phyloP scores from a whole-genome alignment of 768 basidiomycete genomes.

The Kwoniella mangroviensis region DNA sequence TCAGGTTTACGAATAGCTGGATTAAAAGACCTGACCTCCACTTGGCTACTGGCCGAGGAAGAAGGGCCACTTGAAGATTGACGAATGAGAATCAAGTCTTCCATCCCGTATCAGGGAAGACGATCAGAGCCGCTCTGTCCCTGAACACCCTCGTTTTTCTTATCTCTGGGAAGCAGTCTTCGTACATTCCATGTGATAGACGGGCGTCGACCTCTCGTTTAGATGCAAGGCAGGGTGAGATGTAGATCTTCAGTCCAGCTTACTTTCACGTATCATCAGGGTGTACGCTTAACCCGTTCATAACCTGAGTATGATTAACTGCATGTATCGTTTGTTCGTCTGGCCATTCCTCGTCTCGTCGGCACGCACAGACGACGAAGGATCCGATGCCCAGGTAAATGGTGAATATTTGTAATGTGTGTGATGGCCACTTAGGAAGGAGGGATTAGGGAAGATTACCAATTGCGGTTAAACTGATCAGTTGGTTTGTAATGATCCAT shows the following conservation, averaged over 20 bases:
- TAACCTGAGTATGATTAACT: too few species aligned
- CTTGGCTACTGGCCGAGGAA: neutral
- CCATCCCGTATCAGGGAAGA: neutral
- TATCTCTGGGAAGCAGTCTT: neutral
- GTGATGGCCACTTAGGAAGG: neutral
- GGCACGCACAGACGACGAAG: too few species aligned
- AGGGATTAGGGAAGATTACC: neutral
- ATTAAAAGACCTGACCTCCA: neutral
- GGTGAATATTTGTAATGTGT: too few species aligned
- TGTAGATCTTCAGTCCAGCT: too few species aligned
- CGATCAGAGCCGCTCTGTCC: neutral
- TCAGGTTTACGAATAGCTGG: too few species aligned
- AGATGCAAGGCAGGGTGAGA: too few species aligned
- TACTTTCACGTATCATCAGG: too few species aligned
- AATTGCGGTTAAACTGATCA: neutral
- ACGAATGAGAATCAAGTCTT: neutral
- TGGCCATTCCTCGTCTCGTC: too few species aligned
- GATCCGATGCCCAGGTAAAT: too few species aligned
- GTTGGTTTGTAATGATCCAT: neutral
- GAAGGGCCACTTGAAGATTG: neutral
- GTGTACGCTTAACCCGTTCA: too few species aligned
- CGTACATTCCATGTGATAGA: neutral
- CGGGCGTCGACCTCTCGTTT: too few species aligned
- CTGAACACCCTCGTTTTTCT: neutral
- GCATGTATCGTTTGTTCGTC: too few species aligned